Evolutionary conservation across 441 rosid species (phyloP).

Genomic region (Mallotus japonicus): DNA sequence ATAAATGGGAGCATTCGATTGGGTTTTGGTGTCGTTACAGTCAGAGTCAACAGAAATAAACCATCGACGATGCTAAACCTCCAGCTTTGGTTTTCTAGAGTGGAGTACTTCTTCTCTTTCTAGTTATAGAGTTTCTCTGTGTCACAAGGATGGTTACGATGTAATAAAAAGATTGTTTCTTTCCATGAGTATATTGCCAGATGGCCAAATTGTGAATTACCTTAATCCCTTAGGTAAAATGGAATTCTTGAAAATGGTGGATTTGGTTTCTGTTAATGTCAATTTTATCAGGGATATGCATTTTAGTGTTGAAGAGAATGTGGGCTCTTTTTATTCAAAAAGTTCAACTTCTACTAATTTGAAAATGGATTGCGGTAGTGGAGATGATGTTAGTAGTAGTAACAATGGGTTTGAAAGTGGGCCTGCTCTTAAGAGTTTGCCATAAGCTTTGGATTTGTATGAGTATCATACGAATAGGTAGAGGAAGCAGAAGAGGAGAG

Average conservation of each 20-base stretch:
- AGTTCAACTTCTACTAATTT: too few species aligned
- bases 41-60: conserved; percentile 26
- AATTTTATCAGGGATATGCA: too few species aligned
- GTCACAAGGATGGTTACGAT: conserved; percentile 38
- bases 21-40: conserved; percentile 95
- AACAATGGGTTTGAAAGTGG: conserved; percentile 23
- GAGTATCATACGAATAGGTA: conserved; percentile 67
- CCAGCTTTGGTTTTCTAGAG: conserved; percentile 69
- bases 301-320: too few species aligned
- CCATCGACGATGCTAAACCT: conserved; percentile 36
- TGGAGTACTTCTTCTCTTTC: conserved; percentile 75
- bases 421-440: conserved; percentile 40
- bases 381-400: conserved; percentile 32
- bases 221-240: conserved; percentile 45
- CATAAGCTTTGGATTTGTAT: conserved; percentile 68
- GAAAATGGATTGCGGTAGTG: too few species aligned
- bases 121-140: conserved; percentile 61
- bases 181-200: conserved; percentile 49
- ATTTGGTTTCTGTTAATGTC: conserved; percentile 59
- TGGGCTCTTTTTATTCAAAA: too few species aligned
- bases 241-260: conserved; percentile 35
- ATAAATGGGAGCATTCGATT: conserved; percentile 62
- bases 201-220: conserved; percentile 52
- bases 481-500: conserved; percentile 81
- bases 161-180: conserved; percentile 66